A percentile compares a stretch with the other conserved stretches of the same genome.
These are phyloP conservation scores for Pezicula radicicola DNA, from an alignment of 2,329 filamentous ascomycete species.

Conservation along the genomic window DNA sequence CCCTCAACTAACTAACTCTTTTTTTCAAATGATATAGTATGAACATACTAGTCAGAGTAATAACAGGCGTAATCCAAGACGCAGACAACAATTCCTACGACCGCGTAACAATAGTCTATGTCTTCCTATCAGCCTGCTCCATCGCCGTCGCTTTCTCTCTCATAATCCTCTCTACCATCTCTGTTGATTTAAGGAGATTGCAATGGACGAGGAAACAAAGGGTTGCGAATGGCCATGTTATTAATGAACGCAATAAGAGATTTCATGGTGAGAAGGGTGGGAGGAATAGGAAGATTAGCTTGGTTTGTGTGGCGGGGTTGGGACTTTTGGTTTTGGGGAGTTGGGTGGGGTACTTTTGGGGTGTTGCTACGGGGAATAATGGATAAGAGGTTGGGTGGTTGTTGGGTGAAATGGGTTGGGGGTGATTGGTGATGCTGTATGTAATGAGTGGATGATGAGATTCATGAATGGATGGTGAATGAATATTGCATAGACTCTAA, in stretches of 20 bases:
- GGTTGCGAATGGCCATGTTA: slow-evolving; percentile 38
- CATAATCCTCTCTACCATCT: slow-evolving; percentile 34
- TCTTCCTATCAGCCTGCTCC: slow-evolving; percentile 47
- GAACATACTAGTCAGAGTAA: slow-evolving; percentile 56
- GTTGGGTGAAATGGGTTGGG: no score
- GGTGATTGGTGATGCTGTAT: no score
- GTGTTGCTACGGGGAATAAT: slow-evolving; percentile 51
- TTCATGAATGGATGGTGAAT: no score
- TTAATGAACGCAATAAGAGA: slow-evolving; percentile 38
- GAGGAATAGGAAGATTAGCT: slow-evolving; percentile 37
- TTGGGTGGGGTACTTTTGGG: slow-evolving; percentile 59
- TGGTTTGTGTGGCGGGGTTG: slow-evolving; percentile 40
- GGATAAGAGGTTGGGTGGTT: slow-evolving; percentile 1
- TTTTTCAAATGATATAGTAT: slow-evolving; percentile 35
- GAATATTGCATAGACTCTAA: no score
- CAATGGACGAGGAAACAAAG: slow-evolving; percentile 58
- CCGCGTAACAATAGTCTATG: slow-evolving; percentile 52
- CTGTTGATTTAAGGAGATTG: slow-evolving; percentile 42
- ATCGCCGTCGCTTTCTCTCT: slow-evolving; percentile 41
- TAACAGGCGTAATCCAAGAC: slow-evolving; percentile 58
- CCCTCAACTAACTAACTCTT: not conserved
- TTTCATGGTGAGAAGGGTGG: slow-evolving; percentile 33
- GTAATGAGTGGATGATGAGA: no score
- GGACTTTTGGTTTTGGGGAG: slow-evolving; percentile 46
- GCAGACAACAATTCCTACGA: slow-evolving; percentile 53